These are phyloP conservation scores for Leucosporidium yakuticum DNA, from an alignment of 768 basidiomycete genomes.

Conservation along the genomic window DNA sequence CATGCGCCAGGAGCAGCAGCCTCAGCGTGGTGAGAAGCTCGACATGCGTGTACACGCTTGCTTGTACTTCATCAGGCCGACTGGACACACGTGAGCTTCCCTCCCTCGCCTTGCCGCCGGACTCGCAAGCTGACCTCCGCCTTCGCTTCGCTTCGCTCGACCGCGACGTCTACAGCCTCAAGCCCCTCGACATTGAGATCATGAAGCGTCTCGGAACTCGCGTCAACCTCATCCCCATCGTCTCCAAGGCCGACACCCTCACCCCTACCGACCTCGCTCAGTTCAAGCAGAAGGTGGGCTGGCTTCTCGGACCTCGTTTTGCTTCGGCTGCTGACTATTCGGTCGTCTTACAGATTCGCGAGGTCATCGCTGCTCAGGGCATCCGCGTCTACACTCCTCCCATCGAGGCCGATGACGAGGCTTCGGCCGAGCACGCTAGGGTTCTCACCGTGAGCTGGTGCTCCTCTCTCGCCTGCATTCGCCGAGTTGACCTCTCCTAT, in stretches of 20 bases:
- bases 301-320: not conserved
- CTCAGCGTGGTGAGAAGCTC: slow-evolving; percentile 86
- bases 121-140: not conserved
- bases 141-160: too few relatives aligned
- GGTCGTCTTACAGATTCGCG: slow-evolving; percentile 60
- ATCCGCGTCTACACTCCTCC: slow-evolving; percentile 94
- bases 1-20: slow-evolving; percentile 86
- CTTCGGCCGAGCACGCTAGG: slow-evolving; percentile 79
- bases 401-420: slow-evolving; percentile 79
- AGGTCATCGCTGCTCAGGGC: slow-evolving; percentile 80
- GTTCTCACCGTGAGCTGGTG: slow-evolving; percentile 51
- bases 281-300: slow-evolving; percentile 85
- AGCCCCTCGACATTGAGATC: slow-evolving; percentile 97
- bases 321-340: too few relatives aligned
- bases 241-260: slow-evolving; percentile 95
- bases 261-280: slow-evolving; percentile 83
- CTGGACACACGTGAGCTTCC: slow-evolving; percentile 80
- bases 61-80: slow-evolving; percentile 91
- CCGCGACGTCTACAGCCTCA: slow-evolving; percentile 68
- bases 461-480: not conserved
- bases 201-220: slow-evolving; percentile 99
- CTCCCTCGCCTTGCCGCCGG: not conserved
- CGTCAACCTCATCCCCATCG: slow-evolving; percentile 94
- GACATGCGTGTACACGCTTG: slow-evolving; percentile 95
- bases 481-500: not conserved